A percentile compares a stretch with the other conserved stretches of the same genome.
Evolutionary conservation across 2,329 filamentous ascomycete species (phyloP).

Genomic region (Verticillium klebahnii): DNA sequence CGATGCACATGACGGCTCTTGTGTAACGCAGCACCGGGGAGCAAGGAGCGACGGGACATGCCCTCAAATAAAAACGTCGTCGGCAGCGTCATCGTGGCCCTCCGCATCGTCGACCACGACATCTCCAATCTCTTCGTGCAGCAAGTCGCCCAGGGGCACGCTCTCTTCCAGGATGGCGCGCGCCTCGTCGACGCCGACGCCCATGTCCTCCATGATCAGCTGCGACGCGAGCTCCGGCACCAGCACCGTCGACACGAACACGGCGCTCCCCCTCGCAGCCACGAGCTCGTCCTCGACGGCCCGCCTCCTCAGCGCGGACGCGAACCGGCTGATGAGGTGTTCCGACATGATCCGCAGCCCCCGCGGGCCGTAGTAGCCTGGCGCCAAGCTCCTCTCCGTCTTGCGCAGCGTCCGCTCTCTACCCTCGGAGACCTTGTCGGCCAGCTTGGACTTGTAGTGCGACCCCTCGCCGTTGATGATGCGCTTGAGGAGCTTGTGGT

Average conservation of each 20-base stretch:
- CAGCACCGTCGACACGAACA: constrained; percentile 69
- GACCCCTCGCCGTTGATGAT: constrained; percentile 59
- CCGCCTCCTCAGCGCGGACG: constrained; percentile 53
- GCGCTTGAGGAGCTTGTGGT: constrained; percentile 50
- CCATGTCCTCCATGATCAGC: constrained; percentile 54
- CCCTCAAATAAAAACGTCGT: constrained; percentile 14
- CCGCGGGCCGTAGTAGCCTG: constrained; percentile 79
- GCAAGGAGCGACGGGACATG: not conserved
- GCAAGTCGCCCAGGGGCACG: constrained; percentile 59
- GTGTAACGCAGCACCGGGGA: no score
- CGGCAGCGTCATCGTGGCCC: constrained; percentile 18
- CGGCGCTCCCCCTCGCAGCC: constrained; percentile 59
- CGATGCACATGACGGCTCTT: not conserved
- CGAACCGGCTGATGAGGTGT: constrained; percentile 58
- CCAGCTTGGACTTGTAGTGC: constrained; percentile 55
- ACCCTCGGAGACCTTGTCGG: constrained; percentile 50
- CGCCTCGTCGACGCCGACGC: constrained; percentile 35
- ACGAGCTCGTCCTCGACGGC: constrained; percentile 62
- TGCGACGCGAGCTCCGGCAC: constrained; percentile 64
- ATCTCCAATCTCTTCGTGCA: constrained; percentile 58
- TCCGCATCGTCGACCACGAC: constrained; percentile 24
- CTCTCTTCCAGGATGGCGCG: constrained; percentile 61
- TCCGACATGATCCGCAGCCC: constrained; percentile 71
- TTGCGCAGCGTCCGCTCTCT: constrained; percentile 56
- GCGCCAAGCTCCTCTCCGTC: constrained; percentile 54